phyloP scores from a whole-genome alignment of 75 land plant genomes.

The Adiantum capillusveneris region DNA sequence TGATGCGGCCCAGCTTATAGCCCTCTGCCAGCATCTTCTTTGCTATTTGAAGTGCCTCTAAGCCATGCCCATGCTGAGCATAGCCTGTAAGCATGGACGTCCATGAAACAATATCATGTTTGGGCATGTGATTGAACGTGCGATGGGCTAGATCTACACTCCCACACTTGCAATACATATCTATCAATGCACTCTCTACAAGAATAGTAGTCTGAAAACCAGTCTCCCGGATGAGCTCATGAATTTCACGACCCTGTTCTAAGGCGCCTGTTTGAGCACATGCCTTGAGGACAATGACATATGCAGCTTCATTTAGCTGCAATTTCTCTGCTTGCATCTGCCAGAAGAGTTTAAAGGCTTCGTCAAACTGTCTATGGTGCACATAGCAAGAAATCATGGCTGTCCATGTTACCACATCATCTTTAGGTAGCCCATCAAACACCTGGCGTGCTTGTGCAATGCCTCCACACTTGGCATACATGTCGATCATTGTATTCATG shows the following conservation, averaged over 20 bases:
- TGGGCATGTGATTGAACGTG: neutral
- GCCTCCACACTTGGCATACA: slow-evolving; percentile 78
- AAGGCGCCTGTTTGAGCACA: neutral
- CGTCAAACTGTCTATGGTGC: slow-evolving; percentile 37
- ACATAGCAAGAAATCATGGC: slow-evolving; percentile 63
- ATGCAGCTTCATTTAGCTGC: slow-evolving; percentile 14
- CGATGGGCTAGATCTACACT: neutral
- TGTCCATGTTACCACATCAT: slow-evolving; percentile 75
- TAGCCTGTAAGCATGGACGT: slow-evolving; percentile 3
- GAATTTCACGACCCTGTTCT: neutral
- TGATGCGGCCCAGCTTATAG: slow-evolving; percentile 9
- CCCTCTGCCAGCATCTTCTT: slow-evolving; percentile 8
- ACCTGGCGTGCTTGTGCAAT: slow-evolving; percentile 32
- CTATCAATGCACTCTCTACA: neutral
- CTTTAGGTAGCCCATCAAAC: slow-evolving; percentile 49
- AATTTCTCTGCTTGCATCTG: slow-evolving; percentile 35
- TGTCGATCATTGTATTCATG: slow-evolving; percentile 55
- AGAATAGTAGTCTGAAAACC: neutral
- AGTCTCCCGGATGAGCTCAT: neutral
- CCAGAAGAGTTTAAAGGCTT: slow-evolving; percentile 53
- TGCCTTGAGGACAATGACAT: slow-evolving; percentile 3
- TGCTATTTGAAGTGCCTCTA: slow-evolving; percentile 14
- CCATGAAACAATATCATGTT: slow-evolving; percentile 4
- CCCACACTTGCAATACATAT: slow-evolving; percentile 11
- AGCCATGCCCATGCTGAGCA: slow-evolving; percentile 10